Percentiles rank a stretch among this genome's conserved stretches.
phyloP scores from a whole-genome alignment of 352 stramenopile genomes.

The Hyaloperonospora arabidopsidis region DNA sequence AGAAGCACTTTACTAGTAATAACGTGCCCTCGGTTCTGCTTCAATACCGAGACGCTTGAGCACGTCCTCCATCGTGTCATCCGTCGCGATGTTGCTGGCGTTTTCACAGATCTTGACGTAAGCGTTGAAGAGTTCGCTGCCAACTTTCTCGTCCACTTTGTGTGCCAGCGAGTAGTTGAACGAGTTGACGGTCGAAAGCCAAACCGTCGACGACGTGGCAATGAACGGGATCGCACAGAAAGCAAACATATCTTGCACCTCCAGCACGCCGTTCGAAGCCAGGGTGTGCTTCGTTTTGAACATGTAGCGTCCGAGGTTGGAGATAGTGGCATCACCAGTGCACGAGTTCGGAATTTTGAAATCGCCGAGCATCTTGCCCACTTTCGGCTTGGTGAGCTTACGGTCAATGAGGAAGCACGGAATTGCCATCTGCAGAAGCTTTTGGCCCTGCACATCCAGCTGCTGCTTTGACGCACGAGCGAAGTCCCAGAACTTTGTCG shows the following conservation, averaged over 20 bases:
- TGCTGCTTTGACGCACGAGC: slow-evolving; percentile 34
- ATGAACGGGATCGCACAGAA: slow-evolving; percentile 53
- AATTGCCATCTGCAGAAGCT: slow-evolving; percentile 45
- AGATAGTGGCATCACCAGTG: slow-evolving; percentile 41
- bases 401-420: slow-evolving; percentile 29
- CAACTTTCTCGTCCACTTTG: slow-evolving; percentile 39
- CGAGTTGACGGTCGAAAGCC: slow-evolving; percentile 33
- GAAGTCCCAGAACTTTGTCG: slow-evolving; percentile 45
- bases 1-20: too few relatives aligned
- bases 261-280: slow-evolving; percentile 21
- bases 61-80: slow-evolving; percentile 40
- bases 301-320: slow-evolving; percentile 32
- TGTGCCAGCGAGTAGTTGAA: slow-evolving; percentile 63
- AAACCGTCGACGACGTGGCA: slow-evolving; percentile 41
- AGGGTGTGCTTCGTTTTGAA: slow-evolving; percentile 31
- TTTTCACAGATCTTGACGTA: slow-evolving; percentile 53
- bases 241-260: slow-evolving; percentile 41
- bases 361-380: slow-evolving; percentile 19
- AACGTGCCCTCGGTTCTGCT: slow-evolving; percentile 1
- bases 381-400: slow-evolving; percentile 24
- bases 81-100: slow-evolving; percentile 31
- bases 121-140: slow-evolving; percentile 39
- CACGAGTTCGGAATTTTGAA: slow-evolving; percentile 29
- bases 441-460: slow-evolving; percentile 13
- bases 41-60: slow-evolving; percentile 25